Percentiles rank a stretch among this genome's conserved stretches.
phyloP scores from a whole-genome alignment of 75 land plant species.

The Pinus taeda region DNA sequence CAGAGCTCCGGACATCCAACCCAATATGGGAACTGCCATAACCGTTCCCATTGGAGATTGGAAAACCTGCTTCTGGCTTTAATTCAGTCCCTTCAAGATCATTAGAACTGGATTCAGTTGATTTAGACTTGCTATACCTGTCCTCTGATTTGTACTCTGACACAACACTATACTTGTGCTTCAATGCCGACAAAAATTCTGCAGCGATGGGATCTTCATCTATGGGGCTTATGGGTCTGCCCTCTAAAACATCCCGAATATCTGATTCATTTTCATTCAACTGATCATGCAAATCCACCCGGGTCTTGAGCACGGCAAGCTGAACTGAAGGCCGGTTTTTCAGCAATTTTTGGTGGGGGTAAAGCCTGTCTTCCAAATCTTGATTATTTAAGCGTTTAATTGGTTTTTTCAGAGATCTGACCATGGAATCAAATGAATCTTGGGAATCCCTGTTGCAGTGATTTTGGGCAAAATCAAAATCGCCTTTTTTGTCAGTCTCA shows the following conservation, averaged over 20 bases:
- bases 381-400: constrained; percentile 28
- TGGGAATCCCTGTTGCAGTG: neutral
- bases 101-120: neutral
- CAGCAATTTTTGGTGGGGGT: constrained; percentile 70
- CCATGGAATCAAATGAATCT: neutral
- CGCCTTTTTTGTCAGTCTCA: neutral
- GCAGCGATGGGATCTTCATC: constrained; percentile 50
- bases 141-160: constrained; percentile 16
- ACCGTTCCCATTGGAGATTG: neutral
- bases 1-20: constrained; percentile 16
- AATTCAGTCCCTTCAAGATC: neutral
- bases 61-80: neutral
- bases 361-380: constrained; percentile 61
- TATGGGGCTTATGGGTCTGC: constrained; percentile 14
- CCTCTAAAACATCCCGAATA: constrained; percentile 12
- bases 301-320: neutral
- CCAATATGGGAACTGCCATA: constrained; percentile 15
- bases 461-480: neutral
- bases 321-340: constrained; percentile 20
- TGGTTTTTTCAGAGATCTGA: neutral
- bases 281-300: constrained; percentile 15
- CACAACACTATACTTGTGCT: constrained; percentile 15
- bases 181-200: constrained; percentile 60
- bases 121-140: neutral
- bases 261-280: constrained; percentile 12